Evolutionary conservation across 257 asterid genomes (phyloP), one percentile per base, ranked within the genome.

Genomic region (Petrea volubilis): DNA sequence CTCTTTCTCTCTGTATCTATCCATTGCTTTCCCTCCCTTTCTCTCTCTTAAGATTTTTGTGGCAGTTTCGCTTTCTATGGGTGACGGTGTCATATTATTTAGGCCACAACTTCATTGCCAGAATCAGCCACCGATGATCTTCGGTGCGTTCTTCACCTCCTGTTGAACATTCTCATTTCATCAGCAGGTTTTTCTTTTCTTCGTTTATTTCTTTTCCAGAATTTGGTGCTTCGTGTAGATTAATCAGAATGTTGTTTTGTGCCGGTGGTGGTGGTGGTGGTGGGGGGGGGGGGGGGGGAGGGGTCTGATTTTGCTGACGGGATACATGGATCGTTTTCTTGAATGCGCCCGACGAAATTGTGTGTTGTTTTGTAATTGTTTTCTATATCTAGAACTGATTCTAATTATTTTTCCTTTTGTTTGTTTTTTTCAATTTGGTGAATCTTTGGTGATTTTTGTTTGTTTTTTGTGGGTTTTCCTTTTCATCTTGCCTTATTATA

Each of bases 51-150:
- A 64, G 74, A 71, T 61, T n/a, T n/a, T n/a, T 71, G 64, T 70
- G 69, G 72, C 65, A 23, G 36, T 58, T 28, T 59, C 60, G 31
- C 27, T 61, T 55, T 80, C 69, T 65, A 77, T 58, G 73, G 87
- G 78, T 73, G 86, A 72, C 74, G 83, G 75, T 76, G 82, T 56
- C 74, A 61, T 70, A 73, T 68, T 25, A 77, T 66, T 36, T 41
- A 12, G 72, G 66, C 83, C 74, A 38, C 80, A 71, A 65, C 78
- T 71, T 63, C 67, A 34, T 78, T 68, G 62, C 73, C 80, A 74
- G 81, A 70, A 74, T 78, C 73, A 56, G 81, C 80, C 87, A 77
- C 85, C 87, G 92, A 81, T 84, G 87, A 78, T 74, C 74, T 71
- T 83, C 88, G 88, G 84, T 73, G 83, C 71, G 71, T 72, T 78